Evolutionary conservation across 805 yeast genomes (phyloP).

Genomic region (Osmozyma mogii): DNA sequence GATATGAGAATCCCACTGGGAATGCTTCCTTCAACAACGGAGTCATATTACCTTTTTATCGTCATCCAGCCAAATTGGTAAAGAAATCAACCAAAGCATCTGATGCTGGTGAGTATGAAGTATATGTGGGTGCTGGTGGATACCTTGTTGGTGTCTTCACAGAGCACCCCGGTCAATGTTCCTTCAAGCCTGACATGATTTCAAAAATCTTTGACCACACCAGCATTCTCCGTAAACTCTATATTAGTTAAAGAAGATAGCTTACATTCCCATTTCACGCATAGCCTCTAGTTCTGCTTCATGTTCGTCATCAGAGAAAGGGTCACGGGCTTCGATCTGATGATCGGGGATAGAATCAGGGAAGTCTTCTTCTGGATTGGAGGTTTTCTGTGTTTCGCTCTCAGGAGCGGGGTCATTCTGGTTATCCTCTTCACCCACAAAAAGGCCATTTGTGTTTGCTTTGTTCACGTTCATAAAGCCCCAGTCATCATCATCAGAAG

Average conservation of each 20-base stretch:
- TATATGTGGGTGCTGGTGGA: constrained; percentile 45
- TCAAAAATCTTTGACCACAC: constrained; percentile 41
- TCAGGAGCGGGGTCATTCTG: constrained; percentile 5
- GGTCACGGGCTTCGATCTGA: constrained; percentile 16
- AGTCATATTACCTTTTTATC: constrained; percentile 44
- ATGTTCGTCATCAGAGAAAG: constrained; percentile 17
- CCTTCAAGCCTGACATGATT: constrained; percentile 28
- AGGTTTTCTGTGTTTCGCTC: background rate
- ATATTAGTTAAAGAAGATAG: constrained; percentile 2
- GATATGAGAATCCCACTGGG: constrained; percentile 25
- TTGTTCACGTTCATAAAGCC: constrained; percentile 9
- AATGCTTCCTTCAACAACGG: constrained; percentile 38
- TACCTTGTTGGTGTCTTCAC: constrained; percentile 42
- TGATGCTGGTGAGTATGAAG: constrained; percentile 24
- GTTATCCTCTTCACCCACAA: constrained; percentile 22
- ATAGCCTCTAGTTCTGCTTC: constrained; percentile 28
- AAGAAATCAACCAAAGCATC: constrained; percentile 2
- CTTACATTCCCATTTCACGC: constrained; percentile 29
- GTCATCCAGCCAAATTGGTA: constrained; percentile 36
- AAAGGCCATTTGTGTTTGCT: constrained; percentile 16
- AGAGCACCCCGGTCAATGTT: constrained; percentile 13
- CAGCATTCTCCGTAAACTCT: constrained; percentile 36
- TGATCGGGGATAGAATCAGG: constrained; percentile 1
- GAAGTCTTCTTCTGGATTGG: constrained; percentile 1
- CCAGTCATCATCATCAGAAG: constrained; percentile 13